phyloP scores from a whole-genome alignment of 768 basidiomycete genomes.

The Phaffia australis region DNA sequence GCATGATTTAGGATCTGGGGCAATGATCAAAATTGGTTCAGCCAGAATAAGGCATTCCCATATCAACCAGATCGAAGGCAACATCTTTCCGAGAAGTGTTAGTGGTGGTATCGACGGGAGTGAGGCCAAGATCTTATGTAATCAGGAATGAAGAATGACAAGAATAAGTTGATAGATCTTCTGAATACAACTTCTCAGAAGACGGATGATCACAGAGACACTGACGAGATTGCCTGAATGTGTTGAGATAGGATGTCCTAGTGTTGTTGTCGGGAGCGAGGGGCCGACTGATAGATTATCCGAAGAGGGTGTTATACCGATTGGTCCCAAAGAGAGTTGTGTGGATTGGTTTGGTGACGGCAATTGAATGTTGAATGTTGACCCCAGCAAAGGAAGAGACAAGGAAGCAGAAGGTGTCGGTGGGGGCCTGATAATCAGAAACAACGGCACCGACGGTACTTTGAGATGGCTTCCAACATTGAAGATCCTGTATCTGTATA shows the following conservation, averaged over 20 bases:
- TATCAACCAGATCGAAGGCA: constrained; percentile 30
- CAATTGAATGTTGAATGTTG: constrained; percentile 19
- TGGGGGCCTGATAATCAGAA: constrained; percentile 9
- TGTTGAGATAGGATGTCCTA: no score
- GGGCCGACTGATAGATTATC: background rate
- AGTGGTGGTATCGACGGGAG: constrained; percentile 18
- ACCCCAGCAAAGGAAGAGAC: constrained; percentile 14
- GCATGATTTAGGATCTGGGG: constrained; percentile 66
- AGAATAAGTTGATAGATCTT: no score
- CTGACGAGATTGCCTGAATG: no score
- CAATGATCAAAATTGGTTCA: constrained; percentile 74
- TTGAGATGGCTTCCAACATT: background rate
- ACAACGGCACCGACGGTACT: background rate
- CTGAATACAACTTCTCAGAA: no score
- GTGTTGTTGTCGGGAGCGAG: background rate
- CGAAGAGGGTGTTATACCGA: background rate
- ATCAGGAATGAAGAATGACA: background rate
- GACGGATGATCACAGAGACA: no score
- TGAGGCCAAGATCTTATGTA: constrained; percentile 23
- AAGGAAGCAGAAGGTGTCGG: constrained; percentile 11
- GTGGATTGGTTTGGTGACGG: constrained; percentile 19
- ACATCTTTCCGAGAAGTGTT: constrained; percentile 10
- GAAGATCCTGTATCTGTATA: background rate
- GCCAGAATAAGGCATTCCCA: constrained; percentile 91
- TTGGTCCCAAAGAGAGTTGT: constrained; percentile 3